Conservation (phyloP, 352 stramenopile species). For the Plasmopara viticola region DNA sequence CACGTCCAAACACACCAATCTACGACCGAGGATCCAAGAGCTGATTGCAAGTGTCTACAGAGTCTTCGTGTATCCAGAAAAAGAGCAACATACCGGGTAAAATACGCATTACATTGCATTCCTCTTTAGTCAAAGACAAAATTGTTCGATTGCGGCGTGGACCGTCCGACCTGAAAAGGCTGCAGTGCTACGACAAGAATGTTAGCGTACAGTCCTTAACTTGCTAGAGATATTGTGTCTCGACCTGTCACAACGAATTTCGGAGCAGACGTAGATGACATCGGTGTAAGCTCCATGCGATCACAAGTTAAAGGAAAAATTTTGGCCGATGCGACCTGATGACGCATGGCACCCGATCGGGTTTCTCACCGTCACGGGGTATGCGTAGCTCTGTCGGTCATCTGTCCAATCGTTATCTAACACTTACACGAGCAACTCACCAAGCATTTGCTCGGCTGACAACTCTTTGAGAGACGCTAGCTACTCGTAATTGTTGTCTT, state of each 20-base stretch:
- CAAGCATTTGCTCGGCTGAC: too few relatives aligned
- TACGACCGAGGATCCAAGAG: constrained; percentile 51
- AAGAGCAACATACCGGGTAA: constrained; percentile 22
- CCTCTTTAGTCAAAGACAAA: constrained; percentile 32
- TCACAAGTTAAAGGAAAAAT: constrained; percentile 11
- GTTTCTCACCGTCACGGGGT: too few relatives aligned
- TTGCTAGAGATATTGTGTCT: constrained; percentile 9
- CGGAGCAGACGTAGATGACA: constrained; percentile 14
- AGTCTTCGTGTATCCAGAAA: constrained; percentile 20
- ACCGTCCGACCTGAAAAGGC: constrained; percentile 33
- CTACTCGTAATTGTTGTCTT: too few relatives aligned
- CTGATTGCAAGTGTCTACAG: constrained; percentile 57
- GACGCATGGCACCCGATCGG: too few relatives aligned
- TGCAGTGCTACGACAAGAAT: constrained; percentile 41
- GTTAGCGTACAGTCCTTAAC: constrained; percentile 42
- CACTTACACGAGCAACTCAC: too few relatives aligned
- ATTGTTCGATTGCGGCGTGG: constrained; percentile 49
- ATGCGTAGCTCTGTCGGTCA: too few relatives aligned
- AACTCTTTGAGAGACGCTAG: too few relatives aligned
- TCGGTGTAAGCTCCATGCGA: constrained; percentile 26
- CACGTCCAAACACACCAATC: constrained; percentile 30
- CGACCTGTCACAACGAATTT: constrained; percentile 4
- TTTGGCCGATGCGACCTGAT: too few relatives aligned
- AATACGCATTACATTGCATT: constrained; percentile 40
- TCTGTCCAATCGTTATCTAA: too few relatives aligned